Evolutionary conservation across 176 grass and related monocot genomes (phyloP).

Genomic region (Paspalum notatum): DNA sequence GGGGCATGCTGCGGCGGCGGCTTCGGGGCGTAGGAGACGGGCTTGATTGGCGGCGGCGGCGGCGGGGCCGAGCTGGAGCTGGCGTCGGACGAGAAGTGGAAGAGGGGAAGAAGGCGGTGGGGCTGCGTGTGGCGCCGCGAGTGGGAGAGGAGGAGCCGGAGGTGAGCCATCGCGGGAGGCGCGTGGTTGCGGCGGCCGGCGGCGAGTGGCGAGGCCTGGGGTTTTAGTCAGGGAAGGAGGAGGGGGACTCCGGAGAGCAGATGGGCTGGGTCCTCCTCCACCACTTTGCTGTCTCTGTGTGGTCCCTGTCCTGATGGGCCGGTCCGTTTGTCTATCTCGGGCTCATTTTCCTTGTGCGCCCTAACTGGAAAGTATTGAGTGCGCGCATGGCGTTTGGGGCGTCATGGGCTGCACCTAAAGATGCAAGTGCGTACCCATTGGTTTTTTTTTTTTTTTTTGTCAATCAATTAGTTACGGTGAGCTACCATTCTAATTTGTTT

Average conservation of each 20-base stretch:
- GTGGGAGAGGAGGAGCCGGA: slow-evolving; percentile 57
- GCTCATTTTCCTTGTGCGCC: not conserved
- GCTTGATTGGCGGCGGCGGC: slow-evolving; percentile 55
- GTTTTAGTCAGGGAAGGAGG: slow-evolving; percentile 43
- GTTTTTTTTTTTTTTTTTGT: too few species aligned
- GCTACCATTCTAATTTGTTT: too few species aligned
- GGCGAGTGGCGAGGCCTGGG: slow-evolving; percentile 50
- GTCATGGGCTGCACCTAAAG: too few species aligned
- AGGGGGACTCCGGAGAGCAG: not conserved
- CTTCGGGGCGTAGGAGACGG: slow-evolving; percentile 76
- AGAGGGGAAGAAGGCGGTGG: slow-evolving; percentile 36
- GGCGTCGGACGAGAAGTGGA: slow-evolving; percentile 49
- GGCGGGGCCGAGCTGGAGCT: slow-evolving; percentile 26
- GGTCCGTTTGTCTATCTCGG: not conserved
- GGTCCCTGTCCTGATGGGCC: not conserved
- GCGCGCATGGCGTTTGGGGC: too few species aligned
- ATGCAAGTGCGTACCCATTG: too few species aligned
- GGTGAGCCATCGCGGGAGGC: slow-evolving; percentile 63
- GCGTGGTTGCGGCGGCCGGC: slow-evolving; percentile 29
- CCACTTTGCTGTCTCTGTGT: not conserved
- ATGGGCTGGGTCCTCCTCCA: not conserved
- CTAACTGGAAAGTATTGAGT: too few species aligned
- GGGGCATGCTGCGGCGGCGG: slow-evolving; percentile 46
- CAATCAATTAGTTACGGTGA: too few species aligned
- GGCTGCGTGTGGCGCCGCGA: slow-evolving; percentile 29